phyloP scores from a whole-genome alignment of 2,329 filamentous ascomycete genomes.

The Colletotrichum tanaceti region DNA sequence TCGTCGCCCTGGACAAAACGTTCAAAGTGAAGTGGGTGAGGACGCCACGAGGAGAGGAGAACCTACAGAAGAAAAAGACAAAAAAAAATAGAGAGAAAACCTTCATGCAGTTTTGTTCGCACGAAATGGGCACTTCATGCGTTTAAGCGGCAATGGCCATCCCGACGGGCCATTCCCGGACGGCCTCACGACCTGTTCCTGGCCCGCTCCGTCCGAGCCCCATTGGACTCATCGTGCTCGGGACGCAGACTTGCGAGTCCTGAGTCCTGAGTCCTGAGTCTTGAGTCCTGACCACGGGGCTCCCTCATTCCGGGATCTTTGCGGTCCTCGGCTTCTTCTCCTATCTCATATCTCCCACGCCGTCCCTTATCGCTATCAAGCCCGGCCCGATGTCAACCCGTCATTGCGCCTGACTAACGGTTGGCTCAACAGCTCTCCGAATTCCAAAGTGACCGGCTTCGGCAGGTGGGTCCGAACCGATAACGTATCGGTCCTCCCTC shows the following conservation, averaged over 20 bases:
- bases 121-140: conserved; percentile 33
- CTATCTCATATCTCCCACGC: conserved; percentile 9
- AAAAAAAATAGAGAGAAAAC: not conserved
- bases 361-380: conserved; percentile 18
- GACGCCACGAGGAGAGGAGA: not conserved
- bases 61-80: not conserved
- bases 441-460: conserved; percentile 17
- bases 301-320: not conserved
- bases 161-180: conserved; percentile 16
- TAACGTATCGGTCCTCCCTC: conserved; percentile 28
- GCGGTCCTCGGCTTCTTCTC: conserved; percentile 11
- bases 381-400: conserved; percentile 20
- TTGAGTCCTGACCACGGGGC: conserved; percentile 4
- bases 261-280: no score
- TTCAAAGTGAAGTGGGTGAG: not conserved
- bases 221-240: conserved; percentile 23
- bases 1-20: not conserved
- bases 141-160: conserved; percentile 25
- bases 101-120: conserved; percentile 9
- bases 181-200: conserved; percentile 32
- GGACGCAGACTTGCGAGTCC: not conserved
- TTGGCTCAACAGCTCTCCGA: conserved; percentile 21
- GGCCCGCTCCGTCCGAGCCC: conserved; percentile 18
- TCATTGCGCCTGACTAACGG: conserved; percentile 30
- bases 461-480: conserved; percentile 30